Evolutionary conservation across 352 stramenopile species (phyloP), one percentile per base, ranked within the genome.

Genomic region (Phytophthora quininea): DNA sequence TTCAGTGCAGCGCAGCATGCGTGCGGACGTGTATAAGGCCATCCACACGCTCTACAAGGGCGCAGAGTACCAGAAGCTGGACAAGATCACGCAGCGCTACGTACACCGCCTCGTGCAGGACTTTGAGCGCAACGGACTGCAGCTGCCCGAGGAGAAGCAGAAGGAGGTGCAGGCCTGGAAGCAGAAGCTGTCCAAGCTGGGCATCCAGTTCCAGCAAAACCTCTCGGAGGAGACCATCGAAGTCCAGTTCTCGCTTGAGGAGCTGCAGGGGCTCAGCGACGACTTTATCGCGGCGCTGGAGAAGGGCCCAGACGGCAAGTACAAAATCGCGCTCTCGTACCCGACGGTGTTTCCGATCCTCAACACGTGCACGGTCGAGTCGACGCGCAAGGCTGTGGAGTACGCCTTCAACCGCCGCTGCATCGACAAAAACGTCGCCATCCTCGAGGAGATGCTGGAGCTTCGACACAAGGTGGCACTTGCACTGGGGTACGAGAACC

Each of bases 291-390:
- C 64, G 37, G 76, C 80, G 2, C 80, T 96, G 35, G 77, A 90
- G 50, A 90, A 86, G 60, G 80, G 79, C 37, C 74, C 81, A 24
- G 80, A 95, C 45, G 82, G 79, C 63, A 91, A 88, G 62, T 93
- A 84, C 74, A 95, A 93, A 80, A 76, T 92, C 59, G 88, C 79
- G 7, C 79, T 97, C 30, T 96, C 92, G 46, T 97, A 97, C 78
- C 88, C 90, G 47, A 95, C 91, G 1, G 89, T 97, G 37, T 96
- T 96, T 64, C 88, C 90, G 12, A 96, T 97, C 58, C 80, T 95
- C 40, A 90, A 91, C 62, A 95, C 80, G 33, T 97, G 91, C 74
- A 87, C 81, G 3, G 87, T 97, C 3, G 77, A 87, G 53, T 82
- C 84, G 27, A 97, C 91, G 43, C 89, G 91, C 32, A 90, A 92